Conservation (phyloP, 768 basidiomycete genomes). For the Agrocybe pediades region DNA sequence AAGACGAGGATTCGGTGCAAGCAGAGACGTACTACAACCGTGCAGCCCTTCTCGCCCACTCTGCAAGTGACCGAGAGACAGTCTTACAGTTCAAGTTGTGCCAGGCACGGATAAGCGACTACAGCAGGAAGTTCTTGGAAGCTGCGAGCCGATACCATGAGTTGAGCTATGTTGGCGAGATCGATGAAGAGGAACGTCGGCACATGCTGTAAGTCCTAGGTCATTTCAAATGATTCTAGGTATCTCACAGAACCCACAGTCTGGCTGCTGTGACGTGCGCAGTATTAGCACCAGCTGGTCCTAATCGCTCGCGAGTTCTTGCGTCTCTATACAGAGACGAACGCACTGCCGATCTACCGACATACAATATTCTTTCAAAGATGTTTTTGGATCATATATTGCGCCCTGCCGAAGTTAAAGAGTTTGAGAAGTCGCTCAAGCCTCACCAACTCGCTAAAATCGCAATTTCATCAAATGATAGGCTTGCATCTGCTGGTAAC, state of each 20-base stretch:
- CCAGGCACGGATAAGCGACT: slow-evolving; percentile 94
- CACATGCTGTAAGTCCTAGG: slow-evolving; percentile 79
- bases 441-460: slow-evolving; percentile 95
- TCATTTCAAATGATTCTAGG: too few species aligned
- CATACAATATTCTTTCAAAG: slow-evolving; percentile 90
- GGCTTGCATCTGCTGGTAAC: slow-evolving; percentile 66
- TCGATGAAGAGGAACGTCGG: slow-evolving; percentile 91
- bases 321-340: slow-evolving; percentile 95
- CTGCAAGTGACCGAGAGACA: slow-evolving; percentile 76
- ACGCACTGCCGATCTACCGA: slow-evolving; percentile 75
- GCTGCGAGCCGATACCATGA: slow-evolving; percentile 95
- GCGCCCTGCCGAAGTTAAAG: slow-evolving; percentile 83
- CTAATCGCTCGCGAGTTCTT: slow-evolving; percentile 90
- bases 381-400: slow-evolving; percentile 99
- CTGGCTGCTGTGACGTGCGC: slow-evolving; percentile 94
- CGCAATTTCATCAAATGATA: slow-evolving; percentile 80
- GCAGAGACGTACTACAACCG: slow-evolving; percentile 99
- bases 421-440: slow-evolving; percentile 85
- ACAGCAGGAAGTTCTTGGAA: slow-evolving; percentile 89
- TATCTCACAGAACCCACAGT: slow-evolving; percentile 37
- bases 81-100: slow-evolving; percentile 87
- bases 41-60: slow-evolving; percentile 86
- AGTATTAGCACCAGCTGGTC: slow-evolving; percentile 95
- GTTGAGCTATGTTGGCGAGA: slow-evolving; percentile 85
- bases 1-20: slow-evolving; percentile 95